phyloP scores from a whole-genome alignment of 2,329 filamentous ascomycete genomes.

The Trichophyton benhamiae region DNA sequence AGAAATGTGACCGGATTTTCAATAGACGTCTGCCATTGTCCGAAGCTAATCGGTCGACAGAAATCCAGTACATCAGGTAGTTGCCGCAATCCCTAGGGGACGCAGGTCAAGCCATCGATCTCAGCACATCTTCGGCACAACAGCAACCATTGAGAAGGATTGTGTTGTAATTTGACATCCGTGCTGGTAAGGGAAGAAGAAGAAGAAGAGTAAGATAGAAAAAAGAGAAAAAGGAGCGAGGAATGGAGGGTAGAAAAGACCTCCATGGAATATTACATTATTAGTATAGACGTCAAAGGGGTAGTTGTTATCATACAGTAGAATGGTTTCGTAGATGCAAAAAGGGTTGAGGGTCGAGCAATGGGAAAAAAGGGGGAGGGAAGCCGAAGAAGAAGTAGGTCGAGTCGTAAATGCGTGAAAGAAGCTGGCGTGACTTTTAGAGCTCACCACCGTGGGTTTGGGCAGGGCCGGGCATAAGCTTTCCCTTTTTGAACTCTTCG shows the following conservation, averaged over 20 bases:
- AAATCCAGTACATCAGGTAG: conserved; percentile 35
- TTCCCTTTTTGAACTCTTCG: conserved; percentile 36
- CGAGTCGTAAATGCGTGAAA: not conserved
- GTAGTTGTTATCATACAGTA: conserved; percentile 1
- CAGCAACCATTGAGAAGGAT: conserved; percentile 60
- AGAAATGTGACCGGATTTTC: conserved; percentile 32
- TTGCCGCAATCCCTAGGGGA: conserved; percentile 13
- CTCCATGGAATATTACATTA: not conserved
- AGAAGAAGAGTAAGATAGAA: not conserved
- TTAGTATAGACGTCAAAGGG: conserved; percentile 7
- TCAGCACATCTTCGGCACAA: conserved; percentile 99
- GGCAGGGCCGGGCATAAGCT: not conserved
- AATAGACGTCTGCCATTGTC: conserved; percentile 33
- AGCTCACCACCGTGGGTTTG: conserved; percentile 1
- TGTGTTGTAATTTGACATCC: conserved; percentile 99
- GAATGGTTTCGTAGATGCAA: conserved; percentile 1
- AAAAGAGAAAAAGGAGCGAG: not conserved
- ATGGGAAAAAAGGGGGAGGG: not conserved
- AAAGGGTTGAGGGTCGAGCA: not conserved
- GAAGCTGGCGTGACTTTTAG: not conserved
- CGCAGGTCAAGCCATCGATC: conserved; percentile 33
- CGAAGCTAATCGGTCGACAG: conserved; percentile 21
- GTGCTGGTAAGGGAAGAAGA: conserved; percentile 48
- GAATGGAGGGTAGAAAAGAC: conserved; percentile 2
- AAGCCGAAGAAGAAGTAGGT: not conserved